phyloP scores from a whole-genome alignment of 129 eudicot genomes.

The Scalesia atractyloides region DNA sequence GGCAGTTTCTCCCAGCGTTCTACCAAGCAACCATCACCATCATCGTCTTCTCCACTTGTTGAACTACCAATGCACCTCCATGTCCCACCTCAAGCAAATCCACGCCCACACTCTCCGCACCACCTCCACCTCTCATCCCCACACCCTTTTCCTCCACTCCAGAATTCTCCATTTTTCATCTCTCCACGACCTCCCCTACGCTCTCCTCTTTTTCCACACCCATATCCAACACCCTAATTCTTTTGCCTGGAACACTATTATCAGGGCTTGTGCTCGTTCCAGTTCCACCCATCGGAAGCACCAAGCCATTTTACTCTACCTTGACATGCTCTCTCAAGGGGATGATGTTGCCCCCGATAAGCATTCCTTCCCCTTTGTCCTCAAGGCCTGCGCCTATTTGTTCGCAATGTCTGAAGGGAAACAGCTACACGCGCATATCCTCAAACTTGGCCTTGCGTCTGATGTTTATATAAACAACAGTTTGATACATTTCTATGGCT shows the following conservation, averaged over 20 bases:
- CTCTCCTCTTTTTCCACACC: constrained; percentile 45
- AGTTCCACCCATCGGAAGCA: constrained; percentile 40
- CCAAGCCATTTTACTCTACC: constrained; percentile 50
- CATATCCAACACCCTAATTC: constrained; percentile 56
- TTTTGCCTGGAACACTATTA: constrained; percentile 75
- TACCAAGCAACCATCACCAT: constrained; percentile 27
- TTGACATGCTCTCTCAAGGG: constrained; percentile 40
- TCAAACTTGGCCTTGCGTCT: constrained; percentile 61
- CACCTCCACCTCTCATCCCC: constrained; percentile 41
- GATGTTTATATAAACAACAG: constrained; percentile 78
- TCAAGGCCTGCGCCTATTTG: constrained; percentile 76
- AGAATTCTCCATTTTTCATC: constrained; percentile 70
- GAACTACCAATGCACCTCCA: constrained; percentile 47
- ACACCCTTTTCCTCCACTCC: constrained; percentile 53
- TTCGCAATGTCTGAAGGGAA: constrained; percentile 56
- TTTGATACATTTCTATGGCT: constrained; percentile 75
- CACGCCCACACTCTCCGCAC: constrained; percentile 83
- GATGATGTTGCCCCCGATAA: constrained; percentile 53
- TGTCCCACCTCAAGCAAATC: constrained; percentile 73
- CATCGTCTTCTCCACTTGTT: constrained; percentile 50
- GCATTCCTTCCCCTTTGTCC: constrained; percentile 75
- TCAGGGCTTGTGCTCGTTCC: constrained; percentile 76
- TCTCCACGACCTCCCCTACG: constrained; percentile 53
- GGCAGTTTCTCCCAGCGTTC: constrained; percentile 14
- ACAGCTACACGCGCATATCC: constrained; percentile 56